phyloP scores from a whole-genome alignment of 169 alveolate species.

The Neospora caninum region DNA sequence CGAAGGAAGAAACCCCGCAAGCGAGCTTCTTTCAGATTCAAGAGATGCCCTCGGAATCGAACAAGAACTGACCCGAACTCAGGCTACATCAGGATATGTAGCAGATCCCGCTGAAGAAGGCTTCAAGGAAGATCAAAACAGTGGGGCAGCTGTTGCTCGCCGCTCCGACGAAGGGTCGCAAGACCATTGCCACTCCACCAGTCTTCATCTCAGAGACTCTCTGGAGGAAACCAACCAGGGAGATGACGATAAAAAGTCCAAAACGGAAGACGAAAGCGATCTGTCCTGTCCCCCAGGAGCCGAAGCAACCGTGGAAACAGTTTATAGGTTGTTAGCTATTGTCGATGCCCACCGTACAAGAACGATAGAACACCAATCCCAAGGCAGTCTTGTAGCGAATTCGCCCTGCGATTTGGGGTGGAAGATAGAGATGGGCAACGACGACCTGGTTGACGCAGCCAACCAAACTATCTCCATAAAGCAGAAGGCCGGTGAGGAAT shows the following conservation, averaged over 20 bases:
- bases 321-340: not conserved
- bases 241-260: not conserved
- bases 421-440: conserved; percentile 13
- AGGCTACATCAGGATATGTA: not conserved
- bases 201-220: not conserved
- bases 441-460: conserved; percentile 9
- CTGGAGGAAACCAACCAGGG: not conserved
- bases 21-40: not conserved
- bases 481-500: not conserved
- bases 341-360: not conserved
- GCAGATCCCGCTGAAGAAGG: not conserved
- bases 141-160: not conserved
- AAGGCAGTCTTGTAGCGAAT: not conserved
- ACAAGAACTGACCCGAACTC: not conserved
- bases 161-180: not conserved
- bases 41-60: not conserved
- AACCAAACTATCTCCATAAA: conserved; percentile 16
- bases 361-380: not conserved
- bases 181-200: not conserved
- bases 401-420: not conserved
- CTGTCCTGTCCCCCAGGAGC: not conserved
- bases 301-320: conserved; percentile 21
- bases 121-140: not conserved
- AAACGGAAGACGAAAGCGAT: not conserved
- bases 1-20: not conserved